phyloP scores from a whole-genome alignment of 2,329 filamentous ascomycete genomes.

The Cordyceps cateniannulata region DNA sequence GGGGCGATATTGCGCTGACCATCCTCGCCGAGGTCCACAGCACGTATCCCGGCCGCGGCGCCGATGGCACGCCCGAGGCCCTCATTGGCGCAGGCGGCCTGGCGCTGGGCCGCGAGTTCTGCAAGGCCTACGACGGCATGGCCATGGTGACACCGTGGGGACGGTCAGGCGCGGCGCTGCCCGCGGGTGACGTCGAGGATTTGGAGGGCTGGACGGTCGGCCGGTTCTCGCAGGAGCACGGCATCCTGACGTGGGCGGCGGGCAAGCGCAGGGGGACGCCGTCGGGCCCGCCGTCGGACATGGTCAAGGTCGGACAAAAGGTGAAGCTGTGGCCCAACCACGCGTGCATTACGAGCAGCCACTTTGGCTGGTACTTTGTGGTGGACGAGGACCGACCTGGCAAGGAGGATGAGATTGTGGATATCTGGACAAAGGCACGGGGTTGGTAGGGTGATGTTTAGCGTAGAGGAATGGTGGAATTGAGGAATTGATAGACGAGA shows the following conservation, averaged over 20 bases:
- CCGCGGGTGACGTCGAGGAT: conserved; percentile 25
- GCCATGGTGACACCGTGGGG: conserved; percentile 59
- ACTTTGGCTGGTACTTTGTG: conserved; percentile 67
- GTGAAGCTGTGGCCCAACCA: conserved; percentile 74
- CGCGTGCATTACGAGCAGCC: conserved; percentile 67
- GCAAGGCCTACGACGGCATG: conserved; percentile 65
- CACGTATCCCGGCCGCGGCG: conserved; percentile 55
- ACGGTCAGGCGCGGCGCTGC: conserved; percentile 24
- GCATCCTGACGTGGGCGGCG: conserved; percentile 54
- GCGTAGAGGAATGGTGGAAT: background rate
- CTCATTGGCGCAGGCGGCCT: conserved; percentile 63
- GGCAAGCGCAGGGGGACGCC: conserved; percentile 24
- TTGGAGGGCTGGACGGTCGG: conserved; percentile 60
- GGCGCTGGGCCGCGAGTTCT: conserved; percentile 68
- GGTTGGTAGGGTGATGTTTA: conserved; percentile 18
- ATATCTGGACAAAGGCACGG: conserved; percentile 53
- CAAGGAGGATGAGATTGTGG: conserved; percentile 56
- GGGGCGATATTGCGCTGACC: conserved; percentile 56
- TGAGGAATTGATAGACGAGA: background rate
- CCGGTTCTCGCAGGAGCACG: conserved; percentile 72
- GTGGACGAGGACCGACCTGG: conserved; percentile 55
- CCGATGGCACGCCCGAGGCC: conserved; percentile 47
- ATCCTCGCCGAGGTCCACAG: conserved; percentile 67
- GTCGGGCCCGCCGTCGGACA: conserved; percentile 17
- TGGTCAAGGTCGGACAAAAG: conserved; percentile 55